Evolutionary conservation across 129 eudicot species (phyloP), one percentile per base, ranked within the genome.

Genomic region (Flaveria bidentis): DNA sequence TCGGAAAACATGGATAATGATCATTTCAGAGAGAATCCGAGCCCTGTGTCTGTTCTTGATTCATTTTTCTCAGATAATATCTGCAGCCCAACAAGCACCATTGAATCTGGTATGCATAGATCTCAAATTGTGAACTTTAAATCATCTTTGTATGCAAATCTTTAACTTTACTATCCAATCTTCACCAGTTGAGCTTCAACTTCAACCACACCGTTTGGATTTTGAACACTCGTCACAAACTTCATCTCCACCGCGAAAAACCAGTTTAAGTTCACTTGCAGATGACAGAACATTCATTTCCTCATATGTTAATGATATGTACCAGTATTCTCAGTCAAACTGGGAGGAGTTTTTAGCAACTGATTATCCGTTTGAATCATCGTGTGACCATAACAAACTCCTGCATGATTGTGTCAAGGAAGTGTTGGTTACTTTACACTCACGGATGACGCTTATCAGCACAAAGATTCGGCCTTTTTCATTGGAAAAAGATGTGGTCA

Each of bases 41-140:
- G 96, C 62, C 96, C 96, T 7, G 86, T 90, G 51, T 90, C 96
- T 13, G 92, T 88, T 67, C 91, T 90, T 20, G 96, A 88, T 33
- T 80, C 87, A 36, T 69, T 80, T 72, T 87, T 86, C 76, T 26
- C 70, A 22, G 94, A 89, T 41, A 85, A 84, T 74, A 42, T 72
- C 5, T 58, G 82, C 74, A 85, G 90, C 76, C 90, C 92, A 6
- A 67, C 85, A 22, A 82, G 87, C 77, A 82, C 76, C 26, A 13
- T 23, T 25, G 85, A 81, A 52, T 82, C 86, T 33, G 87, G 95
- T 89, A 82, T 13, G 70, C n/a, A 46, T 60, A 16, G 7, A 45
- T 56, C 46, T 5, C 45, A 5, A 10, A 25, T 76, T 23, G 30
- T 5, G 6, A 23, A 66, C 25, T 36, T 63, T 44, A 58, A 4